Evolutionary conservation across 768 basidiomycete genomes (phyloP).

Genomic region (Amanita thiersii): DNA sequence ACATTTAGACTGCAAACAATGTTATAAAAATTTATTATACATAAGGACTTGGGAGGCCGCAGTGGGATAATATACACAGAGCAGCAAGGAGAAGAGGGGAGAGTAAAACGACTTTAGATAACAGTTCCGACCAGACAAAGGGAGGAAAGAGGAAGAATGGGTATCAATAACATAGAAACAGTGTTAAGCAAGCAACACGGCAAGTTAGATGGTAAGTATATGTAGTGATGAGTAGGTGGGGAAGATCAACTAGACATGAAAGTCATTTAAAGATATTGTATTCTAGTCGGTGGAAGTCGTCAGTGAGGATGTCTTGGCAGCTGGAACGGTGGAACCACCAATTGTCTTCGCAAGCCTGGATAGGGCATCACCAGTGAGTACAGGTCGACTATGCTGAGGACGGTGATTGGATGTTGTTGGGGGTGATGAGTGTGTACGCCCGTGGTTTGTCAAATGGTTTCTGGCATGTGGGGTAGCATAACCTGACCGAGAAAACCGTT

Average conservation of each 20-base stretch:
- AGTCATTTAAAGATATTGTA: background rate
- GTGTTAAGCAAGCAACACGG: too few species aligned
- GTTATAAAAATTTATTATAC: too few species aligned
- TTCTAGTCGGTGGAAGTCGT: constrained; percentile 15
- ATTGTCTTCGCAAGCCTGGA: constrained; percentile 59
- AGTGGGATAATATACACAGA: background rate
- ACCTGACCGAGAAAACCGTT: constrained; percentile 33
- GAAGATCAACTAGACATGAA: background rate
- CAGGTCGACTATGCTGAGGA: constrained; percentile 46
- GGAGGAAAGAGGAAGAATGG: too few species aligned
- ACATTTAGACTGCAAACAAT: too few species aligned
- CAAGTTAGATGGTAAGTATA: too few species aligned
- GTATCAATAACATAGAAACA: too few species aligned
- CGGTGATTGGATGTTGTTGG: constrained; percentile 33
- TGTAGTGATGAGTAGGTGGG: too few species aligned
- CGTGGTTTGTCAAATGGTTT: constrained; percentile 30
- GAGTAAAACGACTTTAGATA: background rate
- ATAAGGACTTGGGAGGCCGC: too few species aligned
- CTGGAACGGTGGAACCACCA: constrained; percentile 24
- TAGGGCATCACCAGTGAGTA: constrained; percentile 67
- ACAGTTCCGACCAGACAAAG: too few species aligned
- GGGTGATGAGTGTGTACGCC: constrained; percentile 63
- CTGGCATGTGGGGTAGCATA: constrained; percentile 35
- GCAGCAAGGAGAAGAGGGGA: background rate
- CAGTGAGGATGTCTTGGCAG: constrained; percentile 15